Base-by-base conservation (phyloP, 2,329 filamentous ascomycete genomes). In the Colletotrichum tofieldiae region DNA sequence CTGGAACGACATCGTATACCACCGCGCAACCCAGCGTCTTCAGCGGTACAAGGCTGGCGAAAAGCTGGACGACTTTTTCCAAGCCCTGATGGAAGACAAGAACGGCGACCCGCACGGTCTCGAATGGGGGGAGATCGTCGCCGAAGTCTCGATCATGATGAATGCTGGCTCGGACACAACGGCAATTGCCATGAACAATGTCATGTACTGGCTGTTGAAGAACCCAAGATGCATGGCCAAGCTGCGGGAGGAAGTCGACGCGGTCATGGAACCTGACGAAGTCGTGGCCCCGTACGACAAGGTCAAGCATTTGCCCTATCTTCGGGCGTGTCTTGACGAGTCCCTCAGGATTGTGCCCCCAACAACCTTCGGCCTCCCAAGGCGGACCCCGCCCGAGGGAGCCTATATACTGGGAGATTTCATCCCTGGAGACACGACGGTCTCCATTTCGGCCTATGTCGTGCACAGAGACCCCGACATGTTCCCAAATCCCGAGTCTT, bases 51-150 rank as follows among this genome's bases (percentile, higher is more conserved):
- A 84, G 26, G 79, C 79, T 0, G 88, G 88, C 26, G 88, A 91
- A 77, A 86, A 86, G 71, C 81, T 90, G 0, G 85, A 88, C 52
- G 89, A 91, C 75, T 90, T 91, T 79, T 90, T 91, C 80, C 82
- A 86, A 56, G 82, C 84, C 0, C 77, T 90, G 8, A 88, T 91
- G 86, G 86, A 86, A 14, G 81, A 84, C 59, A 84, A 81, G 64
- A 80, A 83, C 32, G 84, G 79, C 12, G 77, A 77, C 0, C 79
- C 83, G 0, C 79, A 80, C 35, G 78, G 84, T 47, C 83, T 90
- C 1, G 86, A 89, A 71, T 88, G 83, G 83, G 88, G 88, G 32
- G 89, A 91, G 77, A 86, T 90, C 11, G 84, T 88, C 0, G 87
- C 88, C n/a, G 88, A 91, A 75, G 81, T 88, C 26, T 82, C 77